A percentile compares a stretch with the other conserved stretches of the same genome.
phyloP scores from a whole-genome alignment of 129 eudicot genomes.

The Flaveria bidentis region DNA sequence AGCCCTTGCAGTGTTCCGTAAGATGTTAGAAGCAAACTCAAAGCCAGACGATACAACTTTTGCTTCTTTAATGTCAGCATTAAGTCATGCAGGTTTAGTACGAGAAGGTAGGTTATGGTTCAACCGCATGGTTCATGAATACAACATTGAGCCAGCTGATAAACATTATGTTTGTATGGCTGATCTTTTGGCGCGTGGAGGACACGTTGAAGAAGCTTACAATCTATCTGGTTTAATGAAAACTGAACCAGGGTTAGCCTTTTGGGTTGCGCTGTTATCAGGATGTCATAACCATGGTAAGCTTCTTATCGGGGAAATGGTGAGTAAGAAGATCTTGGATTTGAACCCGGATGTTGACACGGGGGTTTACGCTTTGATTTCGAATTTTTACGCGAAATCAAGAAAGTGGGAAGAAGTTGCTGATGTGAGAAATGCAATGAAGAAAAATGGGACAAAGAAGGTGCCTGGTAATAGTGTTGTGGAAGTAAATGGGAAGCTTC shows the following conservation, averaged over 20 bases:
- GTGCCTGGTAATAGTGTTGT: conserved; percentile 78
- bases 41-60: conserved; percentile 74
- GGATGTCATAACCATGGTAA: conserved; percentile 73
- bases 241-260: conserved; percentile 58
- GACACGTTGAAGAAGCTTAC: conserved; percentile 69
- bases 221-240: conserved; percentile 45
- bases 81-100: conserved; percentile 81
- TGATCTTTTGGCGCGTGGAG: conserved; percentile 90
- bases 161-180: conserved; percentile 79
- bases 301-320: conserved; percentile 56
- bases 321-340: conserved; percentile 55
- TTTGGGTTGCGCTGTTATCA: conserved; percentile 76
- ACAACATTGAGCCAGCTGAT: conserved; percentile 57
- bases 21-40: conserved; percentile 49
- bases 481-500: conserved; percentile 69
- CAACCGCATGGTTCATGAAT: conserved; percentile 51
- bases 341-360: conserved; percentile 51
- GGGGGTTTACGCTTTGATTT: conserved; percentile 59
- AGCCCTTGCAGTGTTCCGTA: conserved; percentile 58
- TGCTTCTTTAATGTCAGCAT: conserved; percentile 74
- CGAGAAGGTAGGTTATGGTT: conserved; percentile 73
- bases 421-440: conserved; percentile 55
- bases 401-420: conserved; percentile 79
- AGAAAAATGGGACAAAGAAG: conserved; percentile 55
- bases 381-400: conserved; percentile 68